Evolutionary conservation across 2,329 filamentous ascomycete genomes (phyloP).

Genomic region (Calonectria ilicicola): DNA sequence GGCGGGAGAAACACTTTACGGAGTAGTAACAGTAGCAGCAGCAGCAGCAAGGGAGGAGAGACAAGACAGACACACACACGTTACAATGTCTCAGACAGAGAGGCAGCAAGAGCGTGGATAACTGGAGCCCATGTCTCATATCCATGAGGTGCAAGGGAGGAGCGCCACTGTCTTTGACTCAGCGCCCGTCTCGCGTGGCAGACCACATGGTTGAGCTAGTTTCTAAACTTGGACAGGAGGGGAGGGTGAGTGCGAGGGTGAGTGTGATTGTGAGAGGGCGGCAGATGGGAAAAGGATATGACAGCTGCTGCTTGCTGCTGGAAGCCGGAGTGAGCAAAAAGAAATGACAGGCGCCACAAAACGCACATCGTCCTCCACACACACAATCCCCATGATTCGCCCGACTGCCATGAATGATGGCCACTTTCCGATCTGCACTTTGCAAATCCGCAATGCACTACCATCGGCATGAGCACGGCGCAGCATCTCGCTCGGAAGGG

Average conservation of each 20-base stretch:
- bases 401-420: neutral
- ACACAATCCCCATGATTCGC: conserved; percentile 10
- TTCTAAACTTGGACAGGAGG: neutral
- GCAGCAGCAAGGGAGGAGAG: neutral
- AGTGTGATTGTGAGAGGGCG: too few relatives aligned
- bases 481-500: neutral
- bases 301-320: neutral
- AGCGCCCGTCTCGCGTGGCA: conserved; percentile 19
- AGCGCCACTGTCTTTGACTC: conserved; percentile 9
- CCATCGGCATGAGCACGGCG: neutral
- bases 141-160: neutral
- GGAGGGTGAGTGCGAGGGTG: neutral
- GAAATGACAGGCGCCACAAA: neutral
- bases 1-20: neutral
- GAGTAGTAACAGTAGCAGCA: neutral
- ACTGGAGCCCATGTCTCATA: neutral
- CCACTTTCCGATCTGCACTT: neutral
- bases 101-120: neutral
- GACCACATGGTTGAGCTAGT: conserved; percentile 7
- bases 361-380: neutral
- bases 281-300: neutral
- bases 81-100: neutral
- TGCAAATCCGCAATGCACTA: neutral
- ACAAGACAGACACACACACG: too few relatives aligned
- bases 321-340: neutral